phyloP scores from a whole-genome alignment of 257 asterid genomes.

The Linaria vulgaris region DNA sequence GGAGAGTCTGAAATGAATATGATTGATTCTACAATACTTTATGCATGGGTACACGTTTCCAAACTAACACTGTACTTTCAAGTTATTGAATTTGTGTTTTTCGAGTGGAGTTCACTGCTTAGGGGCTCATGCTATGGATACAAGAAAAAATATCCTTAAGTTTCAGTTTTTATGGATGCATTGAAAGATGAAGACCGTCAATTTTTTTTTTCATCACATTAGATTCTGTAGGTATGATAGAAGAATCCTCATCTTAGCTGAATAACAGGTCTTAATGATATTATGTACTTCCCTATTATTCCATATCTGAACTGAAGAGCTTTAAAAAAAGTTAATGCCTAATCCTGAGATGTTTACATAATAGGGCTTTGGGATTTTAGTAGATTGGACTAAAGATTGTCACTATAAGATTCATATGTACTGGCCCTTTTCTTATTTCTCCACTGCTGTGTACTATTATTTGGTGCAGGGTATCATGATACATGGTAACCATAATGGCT shows the following conservation, averaged over 20 bases:
- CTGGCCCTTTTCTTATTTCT: too few species aligned
- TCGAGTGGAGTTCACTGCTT: too few species aligned
- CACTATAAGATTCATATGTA: too few species aligned
- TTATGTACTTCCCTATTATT: not conserved
- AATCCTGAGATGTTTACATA: not conserved
- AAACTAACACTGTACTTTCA: too few species aligned
- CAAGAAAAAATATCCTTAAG: not conserved
- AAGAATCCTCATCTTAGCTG: not conserved
- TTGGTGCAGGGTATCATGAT: too few species aligned
- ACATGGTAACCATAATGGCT: not conserved
- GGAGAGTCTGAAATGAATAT: constrained; percentile 3
- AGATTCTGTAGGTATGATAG: not conserved
- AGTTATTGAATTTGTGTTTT: too few species aligned
- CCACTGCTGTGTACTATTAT: too few species aligned
- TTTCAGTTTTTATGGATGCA: constrained; percentile 11
- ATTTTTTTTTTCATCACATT: not conserved
- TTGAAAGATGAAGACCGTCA: not conserved
- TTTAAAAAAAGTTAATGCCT: not conserved
- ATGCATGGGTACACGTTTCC: too few species aligned
- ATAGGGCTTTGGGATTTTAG: too few species aligned
- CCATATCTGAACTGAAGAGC: not conserved
- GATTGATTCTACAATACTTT: too few species aligned
- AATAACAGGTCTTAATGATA: constrained; percentile 2
- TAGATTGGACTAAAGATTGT: too few species aligned
- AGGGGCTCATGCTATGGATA: too few species aligned